Percentiles rank a stretch among this genome's conserved stretches.
Conservation (phyloP, 805 yeast species). For the Saturnispora zaruensis region DNA sequence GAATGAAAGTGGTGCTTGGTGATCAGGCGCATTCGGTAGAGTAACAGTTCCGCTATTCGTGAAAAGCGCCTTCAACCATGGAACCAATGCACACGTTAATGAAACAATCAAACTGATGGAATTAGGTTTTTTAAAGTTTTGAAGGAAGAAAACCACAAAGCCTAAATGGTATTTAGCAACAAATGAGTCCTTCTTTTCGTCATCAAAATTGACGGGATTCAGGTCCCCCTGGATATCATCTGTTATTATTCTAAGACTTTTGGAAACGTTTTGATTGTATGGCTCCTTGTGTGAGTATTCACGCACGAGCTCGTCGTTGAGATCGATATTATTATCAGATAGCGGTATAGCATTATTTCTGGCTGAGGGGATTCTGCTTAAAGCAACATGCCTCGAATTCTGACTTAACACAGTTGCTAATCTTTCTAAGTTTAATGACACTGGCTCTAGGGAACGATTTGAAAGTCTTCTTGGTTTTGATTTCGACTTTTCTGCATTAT, state of each 20-base stretch:
- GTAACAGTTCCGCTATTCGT: constrained; percentile 25
- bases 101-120: constrained; percentile 40
- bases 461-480: constrained; percentile 1
- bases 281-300: constrained; percentile 31
- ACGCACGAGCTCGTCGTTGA: constrained; percentile 25
- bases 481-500: neutral
- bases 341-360: constrained; percentile 12
- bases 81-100: constrained; percentile 43
- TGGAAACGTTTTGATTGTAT: constrained; percentile 24
- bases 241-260: constrained; percentile 26
- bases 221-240: constrained; percentile 20
- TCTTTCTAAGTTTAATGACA: constrained; percentile 3
- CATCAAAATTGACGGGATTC: constrained; percentile 17
- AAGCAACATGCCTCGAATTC: constrained; percentile 8
- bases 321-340: constrained; percentile 12
- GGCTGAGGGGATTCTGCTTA: constrained; percentile 28
- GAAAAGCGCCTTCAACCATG: constrained; percentile 44
- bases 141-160: constrained; percentile 28
- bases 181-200: constrained; percentile 21
- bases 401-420: neutral
- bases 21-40: constrained; percentile 38
- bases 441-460: constrained; percentile 1
- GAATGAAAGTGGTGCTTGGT: constrained; percentile 46
- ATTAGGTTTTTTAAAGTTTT: constrained; percentile 41
- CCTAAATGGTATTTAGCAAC: constrained; percentile 25